Base-by-base conservation (phyloP, 106 monocot genomes). In the Dendrobium chrysotoxum region DNA sequence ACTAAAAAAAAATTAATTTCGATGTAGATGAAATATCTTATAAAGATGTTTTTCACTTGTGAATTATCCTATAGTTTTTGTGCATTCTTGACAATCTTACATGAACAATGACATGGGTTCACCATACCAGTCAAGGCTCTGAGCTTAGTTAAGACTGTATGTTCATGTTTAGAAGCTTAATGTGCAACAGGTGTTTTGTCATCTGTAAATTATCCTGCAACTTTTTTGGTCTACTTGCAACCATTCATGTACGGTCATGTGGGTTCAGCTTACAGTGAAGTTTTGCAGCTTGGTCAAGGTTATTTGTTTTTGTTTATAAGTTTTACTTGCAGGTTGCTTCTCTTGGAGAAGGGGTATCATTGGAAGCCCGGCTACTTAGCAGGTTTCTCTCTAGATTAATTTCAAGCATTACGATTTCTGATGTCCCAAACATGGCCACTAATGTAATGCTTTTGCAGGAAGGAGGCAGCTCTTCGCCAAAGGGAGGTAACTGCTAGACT, bases 311-410 rank as follows among this genome's bases (percentile, higher is more conserved):
- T 40, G 21, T 44, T 70, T 77, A 47, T 47, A 65, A 53, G 57
- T 75, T 78, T 53, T 41, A 42, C 53, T 53, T 81, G 47, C 82
- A 96, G 98, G 92, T 98, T 77, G 95, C 98, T 84, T 78, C 89
- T 81, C 98, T 98, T 79, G 98, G 98, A 72, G 95, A 98, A 85
- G 98, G 98, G 8, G 92, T 91, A 28, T 95, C 95, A 40, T 86
- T 94, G 68, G 98, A 98, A 85, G 98, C 95, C 1, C 88, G 86
- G 44, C 76, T 98, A 38, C 83, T 98, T 53, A 98, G 89, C 91
- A 98, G 95, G 98, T 95, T 80, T 23, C 65, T 75, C 20, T 25
- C 30, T 76, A 20, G 42, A 0, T 20, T 80, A 82, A 76, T 8
- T 40, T 28, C 61, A 31, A 28, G 17, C 42, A 66, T 17, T 40